These are phyloP conservation scores for Borovskyia barvae DNA, from an alignment of 208 protist genomes.

Conservation along the genomic window DNA sequence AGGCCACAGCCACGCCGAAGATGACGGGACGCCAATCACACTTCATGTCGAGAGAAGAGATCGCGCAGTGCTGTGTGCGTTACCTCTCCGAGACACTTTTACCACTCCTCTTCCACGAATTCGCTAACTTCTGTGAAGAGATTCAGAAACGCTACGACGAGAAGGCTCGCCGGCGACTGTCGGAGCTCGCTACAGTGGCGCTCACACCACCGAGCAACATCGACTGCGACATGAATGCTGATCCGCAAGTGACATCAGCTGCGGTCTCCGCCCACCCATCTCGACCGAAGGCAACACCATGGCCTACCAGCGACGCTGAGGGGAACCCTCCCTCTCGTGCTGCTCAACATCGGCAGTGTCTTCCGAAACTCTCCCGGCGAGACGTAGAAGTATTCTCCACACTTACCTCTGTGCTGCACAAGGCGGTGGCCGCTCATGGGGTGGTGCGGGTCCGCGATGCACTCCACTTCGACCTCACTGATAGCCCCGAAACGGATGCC, in stretches of 20 bases:
- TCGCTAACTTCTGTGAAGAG: not conserved
- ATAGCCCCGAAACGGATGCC: no score
- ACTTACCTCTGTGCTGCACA: not conserved
- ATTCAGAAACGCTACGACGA: conserved; percentile 1
- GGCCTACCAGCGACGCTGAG: not conserved
- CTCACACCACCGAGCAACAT: not conserved
- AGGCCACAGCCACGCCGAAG: no score
- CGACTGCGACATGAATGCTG: not conserved
- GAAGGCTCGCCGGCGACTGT: not conserved
- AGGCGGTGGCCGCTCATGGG: not conserved
- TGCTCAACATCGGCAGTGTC: not conserved
- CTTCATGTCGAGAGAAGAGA: no score
- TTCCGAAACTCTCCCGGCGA: not conserved
- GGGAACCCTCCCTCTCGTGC: no score
- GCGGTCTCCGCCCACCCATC: no score
- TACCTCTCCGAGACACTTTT: not conserved
- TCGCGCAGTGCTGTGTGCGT: no score
- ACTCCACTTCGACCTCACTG: not conserved
- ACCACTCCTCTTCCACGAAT: conserved; percentile 2
- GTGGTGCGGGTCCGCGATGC: not conserved
- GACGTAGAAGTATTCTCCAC: not conserved
- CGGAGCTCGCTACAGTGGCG: not conserved
- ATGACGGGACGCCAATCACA: no score
- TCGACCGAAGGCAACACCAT: no score
- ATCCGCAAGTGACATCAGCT: no score